Percentiles rank a stretch among this genome's conserved stretches.
Evolutionary conservation across 768 basidiomycete species (phyloP).

Genomic region (Boletus rufocinnamomeus): DNA sequence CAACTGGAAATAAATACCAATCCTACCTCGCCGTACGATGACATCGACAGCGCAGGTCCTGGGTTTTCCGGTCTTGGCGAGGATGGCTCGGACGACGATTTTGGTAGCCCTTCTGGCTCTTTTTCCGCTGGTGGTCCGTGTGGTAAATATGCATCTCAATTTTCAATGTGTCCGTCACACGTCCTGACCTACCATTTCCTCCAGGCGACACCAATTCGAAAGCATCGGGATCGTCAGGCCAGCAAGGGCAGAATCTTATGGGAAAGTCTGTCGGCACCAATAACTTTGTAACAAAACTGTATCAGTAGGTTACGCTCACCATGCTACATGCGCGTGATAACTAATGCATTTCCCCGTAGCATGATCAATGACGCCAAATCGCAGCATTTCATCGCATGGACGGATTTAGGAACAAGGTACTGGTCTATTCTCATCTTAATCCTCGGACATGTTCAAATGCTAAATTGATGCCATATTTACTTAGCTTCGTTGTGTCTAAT

Average conservation of each 20-base stretch:
- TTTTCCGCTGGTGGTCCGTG: conserved; percentile 10
- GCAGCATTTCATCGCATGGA: conserved; percentile 80
- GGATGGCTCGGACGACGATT: conserved; percentile 31
- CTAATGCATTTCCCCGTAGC: conserved; percentile 38
- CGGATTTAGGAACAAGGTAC: conserved; percentile 71
- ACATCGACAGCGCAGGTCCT: conserved; percentile 51
- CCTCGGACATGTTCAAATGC: neutral
- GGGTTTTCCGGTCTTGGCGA: conserved; percentile 23
- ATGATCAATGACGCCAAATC: conserved; percentile 88
- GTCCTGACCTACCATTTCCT: neutral
- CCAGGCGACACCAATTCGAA: conserved; percentile 18
- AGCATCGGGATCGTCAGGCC: conserved; percentile 17
- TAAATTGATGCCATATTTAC: neutral
- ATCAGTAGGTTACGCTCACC: conserved; percentile 58
- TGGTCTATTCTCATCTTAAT: neutral
- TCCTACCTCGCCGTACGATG: conserved; percentile 50
- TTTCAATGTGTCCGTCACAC: neutral
- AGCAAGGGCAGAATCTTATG: conserved; percentile 52
- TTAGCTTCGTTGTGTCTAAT: conserved; percentile 79
- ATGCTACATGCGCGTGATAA: neutral
- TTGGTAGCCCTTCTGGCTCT: conserved; percentile 20
- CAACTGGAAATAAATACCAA: conserved; percentile 35
- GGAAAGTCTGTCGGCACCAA: conserved; percentile 70
- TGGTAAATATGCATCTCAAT: conserved; percentile 2
- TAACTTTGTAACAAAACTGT: conserved; percentile 88